Conservation (phyloP, 2,329 filamentous ascomycete genomes). For the Xylariaceae sp. region DNA sequence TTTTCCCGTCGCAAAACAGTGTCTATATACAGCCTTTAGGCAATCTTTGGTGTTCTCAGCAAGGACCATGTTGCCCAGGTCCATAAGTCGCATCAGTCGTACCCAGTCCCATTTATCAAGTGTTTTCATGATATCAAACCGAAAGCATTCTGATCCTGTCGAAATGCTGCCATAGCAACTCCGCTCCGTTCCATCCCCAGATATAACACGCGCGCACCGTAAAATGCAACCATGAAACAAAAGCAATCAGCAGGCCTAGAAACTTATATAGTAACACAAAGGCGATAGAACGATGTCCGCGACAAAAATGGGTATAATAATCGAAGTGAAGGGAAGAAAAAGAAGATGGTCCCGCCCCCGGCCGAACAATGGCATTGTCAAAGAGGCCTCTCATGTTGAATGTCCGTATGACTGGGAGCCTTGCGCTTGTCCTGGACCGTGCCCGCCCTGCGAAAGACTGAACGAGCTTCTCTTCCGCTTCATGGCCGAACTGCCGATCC, state of each 20-base stretch:
- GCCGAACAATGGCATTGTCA: not conserved
- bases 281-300: slow-evolving; percentile 12
- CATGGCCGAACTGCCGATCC: slow-evolving; percentile 7
- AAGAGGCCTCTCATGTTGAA: slow-evolving; percentile 13
- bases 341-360: no score
- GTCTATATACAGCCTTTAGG: slow-evolving; percentile 21
- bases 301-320: slow-evolving; percentile 13
- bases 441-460: slow-evolving; percentile 23
- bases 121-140: slow-evolving; percentile 14
- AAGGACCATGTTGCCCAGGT: slow-evolving; percentile 12
- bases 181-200: slow-evolving; percentile 10
- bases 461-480: slow-evolving; percentile 29
- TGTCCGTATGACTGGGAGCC: slow-evolving; percentile 25
- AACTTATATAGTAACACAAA: slow-evolving; percentile 24
- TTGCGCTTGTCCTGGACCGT: slow-evolving; percentile 18
- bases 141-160: slow-evolving; percentile 17
- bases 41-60: no score
- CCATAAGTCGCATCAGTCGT: slow-evolving; percentile 16
- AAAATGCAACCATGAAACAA: slow-evolving; percentile 5
- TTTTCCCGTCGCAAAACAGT: no score
- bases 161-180: not conserved
- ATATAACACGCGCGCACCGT: slow-evolving; percentile 13
- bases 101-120: slow-evolving; percentile 10
- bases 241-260: slow-evolving; percentile 6
- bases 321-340: slow-evolving; percentile 9